Evolutionary conservation across 2,329 filamentous ascomycete species (phyloP), one percentile per base, ranked within the genome.

Genomic region (Passalora sequoiae): DNA sequence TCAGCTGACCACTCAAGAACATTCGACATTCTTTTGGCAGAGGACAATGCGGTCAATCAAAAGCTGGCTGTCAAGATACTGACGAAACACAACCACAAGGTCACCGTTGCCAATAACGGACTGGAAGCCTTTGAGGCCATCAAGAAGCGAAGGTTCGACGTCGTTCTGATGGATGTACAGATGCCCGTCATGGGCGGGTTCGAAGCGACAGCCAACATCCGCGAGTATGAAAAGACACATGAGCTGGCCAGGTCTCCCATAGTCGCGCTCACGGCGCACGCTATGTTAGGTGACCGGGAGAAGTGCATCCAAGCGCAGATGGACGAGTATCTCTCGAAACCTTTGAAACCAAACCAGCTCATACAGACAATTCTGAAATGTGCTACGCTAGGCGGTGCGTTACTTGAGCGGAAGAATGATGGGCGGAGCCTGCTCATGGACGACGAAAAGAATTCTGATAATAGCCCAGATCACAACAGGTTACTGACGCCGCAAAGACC

Each of bases 131-230:
- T 97, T 10, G 86, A 96, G 61, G 83, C 86, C n/a, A 82, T 96
- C 57, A 89, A 94, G 74, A 80, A 83, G 63, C 91, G 85, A 69
- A 84, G 87, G 63, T 98, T 94, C 64, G 92, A 98, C 65, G 87
- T 95, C 49, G 92, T 98, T 53, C 76, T 98, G 37, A 98, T 98
- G 92, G 92, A 98, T 63, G 92, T 98, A 13, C 92, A 97, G 65
- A 98, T 98, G 92, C 92, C 92, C n/a, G 86, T 97, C 60, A 97
- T 97, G 89, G 92, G 92, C 63, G 92, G 92, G 32, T 97, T 98
- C 63, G 92, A 98, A 69, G 89, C 92, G 10, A 98, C 92, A 4
- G 86, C 83, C 55, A 95, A 95, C 72, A 98, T 98, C 55, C 81
- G 92, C 59, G 89, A 96, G 65, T 97, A 91, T 66, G 92, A 98